Percentiles rank a stretch among this genome's conserved stretches.
Conservation (phyloP, 192 early-diverging fungal genomes). For the Allomyces javanicus region DNA sequence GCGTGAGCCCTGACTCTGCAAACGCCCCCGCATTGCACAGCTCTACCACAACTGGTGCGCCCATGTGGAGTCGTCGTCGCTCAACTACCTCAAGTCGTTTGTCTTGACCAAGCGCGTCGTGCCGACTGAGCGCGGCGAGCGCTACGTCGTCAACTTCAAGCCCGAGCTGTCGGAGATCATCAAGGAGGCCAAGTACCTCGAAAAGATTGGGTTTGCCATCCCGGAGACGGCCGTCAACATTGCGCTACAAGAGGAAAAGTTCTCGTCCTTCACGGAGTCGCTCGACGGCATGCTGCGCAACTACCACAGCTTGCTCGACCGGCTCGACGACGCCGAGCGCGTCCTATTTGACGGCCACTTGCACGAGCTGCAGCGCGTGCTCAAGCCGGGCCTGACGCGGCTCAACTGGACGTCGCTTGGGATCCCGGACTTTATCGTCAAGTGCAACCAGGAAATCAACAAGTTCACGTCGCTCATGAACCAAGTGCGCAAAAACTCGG, state of each 20-base stretch:
- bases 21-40: conserved; percentile 3
- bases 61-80: conserved; percentile 31
- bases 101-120: conserved; percentile 20
- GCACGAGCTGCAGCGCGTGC: conserved; percentile 65
- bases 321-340: conserved; percentile 51
- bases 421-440: conserved; percentile 47
- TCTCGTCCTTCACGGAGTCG: conserved; percentile 93
- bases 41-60: conserved; percentile 32
- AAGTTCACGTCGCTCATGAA: conserved; percentile 15
- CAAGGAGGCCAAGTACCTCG: conserved; percentile 92
- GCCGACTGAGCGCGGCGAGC: conserved; percentile 7
- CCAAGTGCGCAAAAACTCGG: conserved; percentile 46
- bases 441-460: conserved; percentile 24
- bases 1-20: too few relatives aligned
- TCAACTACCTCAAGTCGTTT: conserved; percentile 31
- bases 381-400: conserved; percentile 39
- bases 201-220: conserved; percentile 88
- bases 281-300: conserved; percentile 86
- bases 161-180: conserved; percentile 81
- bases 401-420: conserved; percentile 45
- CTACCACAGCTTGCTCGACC: conserved; percentile 64
- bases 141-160: conserved; percentile 83
- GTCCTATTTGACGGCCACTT: conserved; percentile 75
- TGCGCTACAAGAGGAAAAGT: conserved; percentile 87
- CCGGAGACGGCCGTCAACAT: conserved; percentile 74